Evolutionary conservation across 345 rosid genomes (phyloP).

Genomic region (Rhizophora mangle): DNA sequence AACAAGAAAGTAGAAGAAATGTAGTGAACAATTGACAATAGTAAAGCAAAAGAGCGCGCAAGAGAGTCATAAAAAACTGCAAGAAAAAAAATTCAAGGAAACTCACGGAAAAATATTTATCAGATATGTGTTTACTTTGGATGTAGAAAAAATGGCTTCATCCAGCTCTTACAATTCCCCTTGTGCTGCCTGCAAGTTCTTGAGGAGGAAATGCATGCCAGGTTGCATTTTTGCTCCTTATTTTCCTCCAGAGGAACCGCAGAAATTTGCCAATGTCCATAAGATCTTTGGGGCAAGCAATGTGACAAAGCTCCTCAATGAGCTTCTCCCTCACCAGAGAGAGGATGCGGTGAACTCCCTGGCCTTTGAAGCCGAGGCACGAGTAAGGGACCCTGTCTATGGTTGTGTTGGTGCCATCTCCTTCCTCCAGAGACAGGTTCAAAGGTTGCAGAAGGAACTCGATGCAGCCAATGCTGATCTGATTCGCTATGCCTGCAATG

Average conservation of each 20-base stretch:
- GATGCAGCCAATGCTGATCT: slow-evolving; percentile 82
- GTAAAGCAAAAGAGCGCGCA: no score
- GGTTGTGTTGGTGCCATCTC: slow-evolving; percentile 94
- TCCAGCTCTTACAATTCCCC: slow-evolving; percentile 90
- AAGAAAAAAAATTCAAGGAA: slow-evolving; percentile 6
- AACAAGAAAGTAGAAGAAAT: background rate
- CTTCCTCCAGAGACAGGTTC: slow-evolving; percentile 86
- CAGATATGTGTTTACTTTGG: slow-evolving; percentile 4
- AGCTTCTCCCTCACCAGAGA: slow-evolving; percentile 85
- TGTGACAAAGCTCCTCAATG: slow-evolving; percentile 83
- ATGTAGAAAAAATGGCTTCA: slow-evolving; percentile 43
- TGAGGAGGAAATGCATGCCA: slow-evolving; percentile 87
- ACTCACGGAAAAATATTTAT: slow-evolving; percentile 19
- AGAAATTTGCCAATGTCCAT: slow-evolving; percentile 89
- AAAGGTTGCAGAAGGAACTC: slow-evolving; percentile 86
- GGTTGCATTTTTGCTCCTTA: slow-evolving; percentile 93
- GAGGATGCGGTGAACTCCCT: slow-evolving; percentile 93
- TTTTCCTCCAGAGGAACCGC: slow-evolving; percentile 97
- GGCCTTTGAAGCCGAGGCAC: slow-evolving; percentile 92
- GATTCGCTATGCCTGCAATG: slow-evolving; percentile 41
- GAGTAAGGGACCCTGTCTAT: slow-evolving; percentile 86
- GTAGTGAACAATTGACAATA: background rate
- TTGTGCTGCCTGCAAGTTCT: slow-evolving; percentile 94
- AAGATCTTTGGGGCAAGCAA: slow-evolving; percentile 97
- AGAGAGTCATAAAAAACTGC: no score